A percentile compares a stretch with the other conserved stretches of the same genome.
Conservation (phyloP, 2,329 filamentous ascomycete genomes). For the Epichloe elymi region DNA sequence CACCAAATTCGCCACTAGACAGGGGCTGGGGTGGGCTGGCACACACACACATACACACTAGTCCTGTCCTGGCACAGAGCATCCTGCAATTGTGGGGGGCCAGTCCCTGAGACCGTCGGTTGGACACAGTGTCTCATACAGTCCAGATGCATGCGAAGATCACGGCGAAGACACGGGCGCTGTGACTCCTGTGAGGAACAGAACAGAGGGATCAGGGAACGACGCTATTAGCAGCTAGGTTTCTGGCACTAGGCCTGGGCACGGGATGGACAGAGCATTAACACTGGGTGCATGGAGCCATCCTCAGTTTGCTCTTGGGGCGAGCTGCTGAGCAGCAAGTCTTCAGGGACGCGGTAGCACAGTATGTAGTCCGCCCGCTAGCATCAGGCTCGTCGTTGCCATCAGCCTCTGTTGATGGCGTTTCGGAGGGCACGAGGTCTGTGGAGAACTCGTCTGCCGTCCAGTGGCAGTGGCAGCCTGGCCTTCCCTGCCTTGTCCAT, state of each 20-base stretch:
- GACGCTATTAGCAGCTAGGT: neutral
- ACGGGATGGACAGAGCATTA: neutral
- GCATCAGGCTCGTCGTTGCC: neutral
- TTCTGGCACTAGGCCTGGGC: neutral
- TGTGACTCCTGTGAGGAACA: neutral
- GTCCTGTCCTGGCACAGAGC: neutral
- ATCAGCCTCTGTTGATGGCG: neutral
- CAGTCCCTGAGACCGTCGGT: slow-evolving; percentile 6
- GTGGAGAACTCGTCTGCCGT: too few relatives aligned
- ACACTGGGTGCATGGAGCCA: neutral
- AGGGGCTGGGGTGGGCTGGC: slow-evolving; percentile 19
- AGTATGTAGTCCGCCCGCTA: neutral
- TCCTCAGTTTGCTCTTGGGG: neutral
- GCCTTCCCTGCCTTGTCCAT: too few relatives aligned
- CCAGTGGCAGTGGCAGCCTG: too few relatives aligned
- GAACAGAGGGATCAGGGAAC: neutral
- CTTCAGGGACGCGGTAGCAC: too few relatives aligned
- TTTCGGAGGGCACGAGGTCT: too few relatives aligned
- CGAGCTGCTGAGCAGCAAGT: neutral
- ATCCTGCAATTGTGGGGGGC: slow-evolving; percentile 15
- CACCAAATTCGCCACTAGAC: slow-evolving; percentile 17
- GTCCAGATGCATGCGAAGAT: neutral
- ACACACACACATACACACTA: slow-evolving; percentile 11
- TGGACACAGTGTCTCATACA: slow-evolving; percentile 1
- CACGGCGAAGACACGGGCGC: neutral